Conservation (phyloP, 768 basidiomycete genomes). For the Boletus sensibilis region DNA sequence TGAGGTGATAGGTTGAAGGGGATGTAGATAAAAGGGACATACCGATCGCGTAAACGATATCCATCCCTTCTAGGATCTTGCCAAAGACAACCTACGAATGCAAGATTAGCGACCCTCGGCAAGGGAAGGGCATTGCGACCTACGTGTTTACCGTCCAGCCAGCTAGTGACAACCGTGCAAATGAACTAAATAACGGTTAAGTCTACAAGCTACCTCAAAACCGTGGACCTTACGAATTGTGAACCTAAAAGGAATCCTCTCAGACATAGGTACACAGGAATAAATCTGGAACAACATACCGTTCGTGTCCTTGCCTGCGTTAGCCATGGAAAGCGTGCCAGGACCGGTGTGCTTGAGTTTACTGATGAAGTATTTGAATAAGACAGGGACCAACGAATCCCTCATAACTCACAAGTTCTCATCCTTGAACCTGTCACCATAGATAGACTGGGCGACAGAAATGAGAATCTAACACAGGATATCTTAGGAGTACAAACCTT, state of each 20-base stretch:
- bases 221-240: slow-evolving; percentile 67
- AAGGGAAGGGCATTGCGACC: slow-evolving; percentile 16
- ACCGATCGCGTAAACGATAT: slow-evolving; percentile 78
- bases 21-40: slow-evolving; percentile 17
- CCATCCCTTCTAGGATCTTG: slow-evolving; percentile 89
- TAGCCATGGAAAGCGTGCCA: slow-evolving; percentile 92
- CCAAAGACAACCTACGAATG: slow-evolving; percentile 82
- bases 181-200: slow-evolving; percentile 67
- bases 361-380: slow-evolving; percentile 42
- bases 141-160: slow-evolving; percentile 91
- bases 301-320: slow-evolving; percentile 90
- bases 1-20: slow-evolving; percentile 9
- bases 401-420: slow-evolving; percentile 81
- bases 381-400: not conserved
- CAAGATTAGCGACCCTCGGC: not conserved
- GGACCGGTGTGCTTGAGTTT: slow-evolving; percentile 93
- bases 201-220: not conserved
- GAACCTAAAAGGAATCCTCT: slow-evolving; percentile 51
- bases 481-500: slow-evolving; percentile 50
- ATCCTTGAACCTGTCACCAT: slow-evolving; percentile 86
- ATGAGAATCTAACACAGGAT: slow-evolving; percentile 1
- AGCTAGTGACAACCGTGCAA: slow-evolving; percentile 80
- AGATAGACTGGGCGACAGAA: slow-evolving; percentile 63
- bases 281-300: slow-evolving; percentile 43
- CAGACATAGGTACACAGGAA: not conserved